Evolutionary conservation across 208 protist genomes (phyloP).

Genomic region (Leishmania tropica): DNA sequence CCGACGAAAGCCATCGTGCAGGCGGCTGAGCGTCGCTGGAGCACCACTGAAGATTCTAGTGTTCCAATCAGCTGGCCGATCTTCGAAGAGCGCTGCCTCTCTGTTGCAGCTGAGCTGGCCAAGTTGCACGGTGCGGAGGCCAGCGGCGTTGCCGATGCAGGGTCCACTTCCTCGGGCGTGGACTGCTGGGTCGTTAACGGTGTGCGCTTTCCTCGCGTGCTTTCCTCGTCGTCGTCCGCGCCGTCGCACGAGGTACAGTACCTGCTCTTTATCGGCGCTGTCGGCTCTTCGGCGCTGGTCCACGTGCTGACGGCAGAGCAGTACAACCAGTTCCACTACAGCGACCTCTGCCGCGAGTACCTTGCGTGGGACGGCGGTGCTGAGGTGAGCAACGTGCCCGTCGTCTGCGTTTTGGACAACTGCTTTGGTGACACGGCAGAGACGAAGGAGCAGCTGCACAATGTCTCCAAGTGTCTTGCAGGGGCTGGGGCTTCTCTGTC

Average conservation of each 20-base stretch:
- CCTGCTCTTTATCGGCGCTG: conserved; percentile 72
- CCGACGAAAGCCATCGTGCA: conserved; percentile 23
- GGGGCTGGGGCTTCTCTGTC: not conserved
- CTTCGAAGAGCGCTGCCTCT: conserved; percentile 16
- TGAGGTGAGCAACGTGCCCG: conserved; percentile 16
- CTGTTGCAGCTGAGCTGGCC: not conserved
- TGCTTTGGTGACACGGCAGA: conserved; percentile 23
- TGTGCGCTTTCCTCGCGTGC: conserved; percentile 52
- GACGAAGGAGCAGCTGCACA: not conserved
- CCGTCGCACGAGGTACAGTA: conserved; percentile 41
- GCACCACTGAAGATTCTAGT: not conserved
- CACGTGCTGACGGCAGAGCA: conserved; percentile 66
- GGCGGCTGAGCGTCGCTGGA: conserved; percentile 15
- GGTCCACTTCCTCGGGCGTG: not conserved
- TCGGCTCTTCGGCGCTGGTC: conserved; percentile 40
- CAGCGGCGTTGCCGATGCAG: not conserved
- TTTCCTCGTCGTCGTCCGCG: not conserved
- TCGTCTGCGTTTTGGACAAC: conserved; percentile 59
- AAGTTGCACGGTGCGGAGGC: not conserved
- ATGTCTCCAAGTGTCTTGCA: not conserved
- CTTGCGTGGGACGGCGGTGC: conserved; percentile 32
- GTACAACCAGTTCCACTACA: conserved; percentile 79
- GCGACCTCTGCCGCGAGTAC: conserved; percentile 41
- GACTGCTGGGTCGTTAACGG: conserved; percentile 69
- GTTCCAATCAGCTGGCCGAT: conserved; percentile 27